Evolutionary conservation across 2,329 filamentous ascomycete genomes (phyloP).

Genomic region (Fusarium dimerum): DNA sequence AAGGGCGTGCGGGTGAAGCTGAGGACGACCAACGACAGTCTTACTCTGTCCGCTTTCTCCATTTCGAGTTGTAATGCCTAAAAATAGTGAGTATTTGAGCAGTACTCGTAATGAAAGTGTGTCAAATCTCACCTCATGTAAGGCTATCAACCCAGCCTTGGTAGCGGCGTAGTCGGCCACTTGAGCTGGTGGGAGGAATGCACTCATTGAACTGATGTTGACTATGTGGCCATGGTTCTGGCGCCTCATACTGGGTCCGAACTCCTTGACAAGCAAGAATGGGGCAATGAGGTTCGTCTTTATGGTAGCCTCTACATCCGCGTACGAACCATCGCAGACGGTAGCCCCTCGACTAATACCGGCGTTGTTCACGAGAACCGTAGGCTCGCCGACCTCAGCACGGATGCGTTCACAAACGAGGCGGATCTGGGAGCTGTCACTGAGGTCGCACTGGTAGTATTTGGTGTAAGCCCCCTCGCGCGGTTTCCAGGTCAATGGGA

Average conservation of each 20-base stretch:
- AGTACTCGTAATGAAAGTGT: no score
- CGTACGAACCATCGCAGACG: slow-evolving; percentile 32
- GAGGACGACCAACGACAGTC: no score
- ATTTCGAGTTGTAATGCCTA: no score
- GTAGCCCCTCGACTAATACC: slow-evolving; percentile 32
- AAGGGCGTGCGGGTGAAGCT: no score
- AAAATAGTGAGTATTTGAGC: no score
- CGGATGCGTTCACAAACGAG: slow-evolving; percentile 31
- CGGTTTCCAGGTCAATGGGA: no score
- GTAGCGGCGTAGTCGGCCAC: slow-evolving; percentile 62
- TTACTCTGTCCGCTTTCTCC: no score
- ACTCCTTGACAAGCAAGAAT: slow-evolving; percentile 58
- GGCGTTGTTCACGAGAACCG: slow-evolving; percentile 39
- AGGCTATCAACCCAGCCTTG: slow-evolving; percentile 53
- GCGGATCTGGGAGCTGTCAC: slow-evolving; percentile 31
- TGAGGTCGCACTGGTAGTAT: slow-evolving; percentile 40
- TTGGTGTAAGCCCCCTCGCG: no score
- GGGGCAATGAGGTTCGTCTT: slow-evolving; percentile 58
- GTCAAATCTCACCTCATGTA: no score
- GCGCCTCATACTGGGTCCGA: slow-evolving; percentile 59
- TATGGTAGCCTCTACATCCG: slow-evolving; percentile 32
- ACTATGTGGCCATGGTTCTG: slow-evolving; percentile 65
- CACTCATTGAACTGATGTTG: slow-evolving; percentile 60
- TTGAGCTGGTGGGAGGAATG: slow-evolving; percentile 51
- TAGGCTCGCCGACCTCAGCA: slow-evolving; percentile 38